phyloP scores from a whole-genome alignment of 805 yeast genomes.

The Pichia phayaonensis region DNA sequence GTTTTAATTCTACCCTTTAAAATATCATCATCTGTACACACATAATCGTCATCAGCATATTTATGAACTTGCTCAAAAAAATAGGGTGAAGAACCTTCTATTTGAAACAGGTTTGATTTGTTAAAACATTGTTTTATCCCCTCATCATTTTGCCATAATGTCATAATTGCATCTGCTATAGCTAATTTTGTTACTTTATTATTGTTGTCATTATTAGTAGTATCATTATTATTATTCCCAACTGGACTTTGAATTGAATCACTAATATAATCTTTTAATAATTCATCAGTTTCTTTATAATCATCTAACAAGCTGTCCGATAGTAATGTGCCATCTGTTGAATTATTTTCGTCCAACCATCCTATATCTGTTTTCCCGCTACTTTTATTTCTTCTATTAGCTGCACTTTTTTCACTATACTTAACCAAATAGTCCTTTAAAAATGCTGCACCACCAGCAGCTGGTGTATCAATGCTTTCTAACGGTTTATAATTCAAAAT shows the following conservation, averaged over 20 bases:
- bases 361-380: constrained; percentile 43
- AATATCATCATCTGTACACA: constrained; percentile 76
- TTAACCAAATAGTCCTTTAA: constrained; percentile 56
- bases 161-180: constrained; percentile 62
- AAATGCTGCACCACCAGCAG: constrained; percentile 60
- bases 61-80: constrained; percentile 68
- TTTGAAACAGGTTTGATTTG: constrained; percentile 69
- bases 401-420: constrained; percentile 49
- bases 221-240: neutral
- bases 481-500: constrained; percentile 51
- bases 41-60: constrained; percentile 56
- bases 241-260: constrained; percentile 8
- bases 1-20: constrained; percentile 89
- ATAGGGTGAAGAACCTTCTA: constrained; percentile 76
- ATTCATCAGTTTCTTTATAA: constrained; percentile 10
- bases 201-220: neutral
- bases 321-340: constrained; percentile 3
- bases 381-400: constrained; percentile 42
- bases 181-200: constrained; percentile 31
- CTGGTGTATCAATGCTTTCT: constrained; percentile 53
- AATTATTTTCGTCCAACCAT: constrained; percentile 20
- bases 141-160: constrained; percentile 61
- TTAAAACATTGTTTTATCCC: constrained; percentile 57
- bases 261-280: constrained; percentile 15
- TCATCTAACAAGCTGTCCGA: constrained; percentile 10